Base-by-base conservation (phyloP, 257 asterid species). In the Gentiana straminea region DNA sequence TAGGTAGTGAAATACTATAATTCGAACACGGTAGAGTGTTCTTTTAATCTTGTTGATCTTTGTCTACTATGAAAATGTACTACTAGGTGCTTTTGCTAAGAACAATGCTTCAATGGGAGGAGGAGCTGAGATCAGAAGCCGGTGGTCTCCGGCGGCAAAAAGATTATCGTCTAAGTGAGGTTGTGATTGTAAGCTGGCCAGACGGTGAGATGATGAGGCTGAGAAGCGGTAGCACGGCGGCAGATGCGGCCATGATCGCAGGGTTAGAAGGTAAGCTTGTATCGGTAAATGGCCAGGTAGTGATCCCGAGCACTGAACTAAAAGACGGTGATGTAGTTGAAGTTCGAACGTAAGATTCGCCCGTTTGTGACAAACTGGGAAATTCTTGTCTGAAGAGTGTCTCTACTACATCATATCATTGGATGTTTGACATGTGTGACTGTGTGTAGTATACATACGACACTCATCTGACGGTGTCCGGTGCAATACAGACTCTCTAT, bases 101-200 rank as follows among this genome's bases (percentile, higher is more conserved):
- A 67, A 86, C 97, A 33, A 90, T 90, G 97, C 97, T 90, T 60
- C 95, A 90, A 43, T 90, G 97, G 97, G 96, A 90, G 76, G 94
- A 86, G 73, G 91, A 90, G 68, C 78, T 90, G 56, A 83, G 89
- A 6, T 75, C 89, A 12, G 94, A 86, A 67, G 94, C 94, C 46
- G 86, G 94, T 52, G 86, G 94, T 52, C 52, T 81, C 60, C 71
- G 60, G 38, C 81, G 64, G 47, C 44, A 57, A 43, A 64, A 50
- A 48, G 47, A 62, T 3, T 64, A 65, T 46, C 69, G 81, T 54
- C 80, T 84, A 13, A 89, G 76, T 1, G 98, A 91, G 68, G 95
- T 91, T 59, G 98, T 89, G 4, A 75, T 90, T 2, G 83, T 91
- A 47, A 84, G 95, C 60, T 91, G 96, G 98, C 96, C 98, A 6